Conservation (phyloP, 495 filamentous ascomycete genomes). For the Tetracladium marchalianum region DNA sequence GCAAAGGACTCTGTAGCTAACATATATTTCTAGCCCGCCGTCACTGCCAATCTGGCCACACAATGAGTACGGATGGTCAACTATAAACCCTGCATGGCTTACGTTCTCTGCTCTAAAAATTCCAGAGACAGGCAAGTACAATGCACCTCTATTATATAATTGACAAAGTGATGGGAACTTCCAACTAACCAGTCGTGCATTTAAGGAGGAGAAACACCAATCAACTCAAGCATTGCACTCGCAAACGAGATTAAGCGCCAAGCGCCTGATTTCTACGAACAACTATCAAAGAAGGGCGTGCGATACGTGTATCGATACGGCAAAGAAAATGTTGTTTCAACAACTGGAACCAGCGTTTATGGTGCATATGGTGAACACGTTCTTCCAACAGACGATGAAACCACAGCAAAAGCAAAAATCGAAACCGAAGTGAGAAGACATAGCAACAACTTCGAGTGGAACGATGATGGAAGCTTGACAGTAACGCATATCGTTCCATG, state of each 20-base stretch:
- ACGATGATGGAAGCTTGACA: conserved; percentile 19
- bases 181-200: no score
- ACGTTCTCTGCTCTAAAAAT: conserved; percentile 15
- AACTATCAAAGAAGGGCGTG: conserved; percentile 15
- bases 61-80: conserved; percentile 21
- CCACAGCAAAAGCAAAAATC: conserved; percentile 10
- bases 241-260: conserved; percentile 10
- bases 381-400: conserved; percentile 8
- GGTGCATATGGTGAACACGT: conserved; percentile 13
- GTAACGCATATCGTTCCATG: conserved; percentile 21
- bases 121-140: conserved; percentile 3
- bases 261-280: conserved; percentile 16
- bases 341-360: conserved; percentile 15
- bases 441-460: conserved; percentile 17
- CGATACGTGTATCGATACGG: conserved; percentile 21
- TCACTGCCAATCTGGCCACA: conserved; percentile 21
- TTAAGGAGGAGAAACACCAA: conserved; percentile 11
- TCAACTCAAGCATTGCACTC: conserved; percentile 14
- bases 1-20: background rate
- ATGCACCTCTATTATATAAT: no score
- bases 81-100: conserved; percentile 19
- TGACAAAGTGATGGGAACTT: no score
- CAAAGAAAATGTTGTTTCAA: conserved; percentile 15
- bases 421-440: conserved; percentile 12
- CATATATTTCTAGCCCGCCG: conserved; percentile 6